A percentile compares a stretch with the other conserved stretches of the same genome.
phyloP scores from a whole-genome alignment of 78 protist genomes.

The Goniomonas avonlea region DNA sequence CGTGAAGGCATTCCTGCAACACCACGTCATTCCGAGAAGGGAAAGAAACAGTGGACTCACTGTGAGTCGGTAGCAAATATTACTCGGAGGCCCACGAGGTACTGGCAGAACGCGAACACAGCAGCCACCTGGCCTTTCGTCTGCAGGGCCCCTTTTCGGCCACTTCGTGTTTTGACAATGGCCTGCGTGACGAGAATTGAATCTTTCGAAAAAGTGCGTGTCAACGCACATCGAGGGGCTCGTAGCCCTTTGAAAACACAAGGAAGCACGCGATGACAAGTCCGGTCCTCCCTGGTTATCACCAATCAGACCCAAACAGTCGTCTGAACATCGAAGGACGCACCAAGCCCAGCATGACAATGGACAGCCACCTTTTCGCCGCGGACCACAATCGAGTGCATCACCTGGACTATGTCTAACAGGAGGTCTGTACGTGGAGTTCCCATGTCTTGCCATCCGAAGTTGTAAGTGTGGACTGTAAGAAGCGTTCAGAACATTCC shows the following conservation, averaged over 20 bases:
- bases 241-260: too few relatives aligned
- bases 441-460: conserved; percentile 26
- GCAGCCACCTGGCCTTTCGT: background rate
- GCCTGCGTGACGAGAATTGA: background rate
- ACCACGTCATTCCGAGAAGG: too few relatives aligned
- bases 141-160: background rate
- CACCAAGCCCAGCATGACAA: conserved; percentile 27
- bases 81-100: background rate
- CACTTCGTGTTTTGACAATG: background rate
- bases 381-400: background rate
- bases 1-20: background rate
- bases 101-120: background rate
- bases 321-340: too few relatives aligned
- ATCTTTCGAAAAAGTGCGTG: background rate
- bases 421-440: background rate
- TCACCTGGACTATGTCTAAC: conserved; percentile 10
- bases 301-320: too few relatives aligned
- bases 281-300: too few relatives aligned
- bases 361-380: conserved; percentile 21
- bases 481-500: background rate
- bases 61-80: too few relatives aligned
- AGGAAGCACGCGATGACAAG: background rate
- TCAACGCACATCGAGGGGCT: too few relatives aligned
- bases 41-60: too few relatives aligned
- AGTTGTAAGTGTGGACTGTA: background rate